These are phyloP conservation scores for Saccharomycopsis selenospora DNA, from an alignment of 805 yeast species.

Conservation along the genomic window DNA sequence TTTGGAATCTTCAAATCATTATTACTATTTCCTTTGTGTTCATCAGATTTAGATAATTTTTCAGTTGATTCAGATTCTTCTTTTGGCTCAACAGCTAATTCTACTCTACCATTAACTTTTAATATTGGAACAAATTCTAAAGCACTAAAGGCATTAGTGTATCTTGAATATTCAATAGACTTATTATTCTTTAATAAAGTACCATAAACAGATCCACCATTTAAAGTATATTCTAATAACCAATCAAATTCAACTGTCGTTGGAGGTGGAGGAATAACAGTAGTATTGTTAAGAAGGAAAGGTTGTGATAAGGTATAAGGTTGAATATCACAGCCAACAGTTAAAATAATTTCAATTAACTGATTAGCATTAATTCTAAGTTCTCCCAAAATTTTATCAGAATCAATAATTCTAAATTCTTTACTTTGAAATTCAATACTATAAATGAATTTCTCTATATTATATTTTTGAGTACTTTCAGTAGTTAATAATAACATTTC, in stretches of 20 bases:
- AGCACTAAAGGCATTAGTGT: conserved; percentile 62
- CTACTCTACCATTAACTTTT: conserved; percentile 60
- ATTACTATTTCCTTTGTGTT: conserved; percentile 9
- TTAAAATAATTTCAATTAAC: conserved; percentile 66
- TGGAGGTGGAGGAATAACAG: conserved; percentile 3
- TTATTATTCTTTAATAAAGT: conserved; percentile 41
- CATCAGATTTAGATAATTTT: conserved; percentile 15
- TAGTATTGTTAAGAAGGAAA: conserved; percentile 7
- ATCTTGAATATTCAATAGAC: conserved; percentile 40
- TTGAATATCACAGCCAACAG: conserved; percentile 73
- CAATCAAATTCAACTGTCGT: conserved; percentile 21
- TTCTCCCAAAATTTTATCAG: conserved; percentile 49
- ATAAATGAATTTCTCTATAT: conserved; percentile 63
- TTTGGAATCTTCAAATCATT: conserved; percentile 43
- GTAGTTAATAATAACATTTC: conserved; percentile 55
- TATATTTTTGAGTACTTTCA: conserved; percentile 19
- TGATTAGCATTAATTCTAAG: conserved; percentile 56
- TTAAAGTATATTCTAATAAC: conserved; percentile 21
- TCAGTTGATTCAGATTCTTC: conserved; percentile 20
- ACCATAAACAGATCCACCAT: conserved; percentile 42
- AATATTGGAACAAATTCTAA: conserved; percentile 69
- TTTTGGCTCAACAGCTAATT: conserved; percentile 42
- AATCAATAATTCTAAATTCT: conserved; percentile 63
- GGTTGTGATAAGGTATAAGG: conserved; percentile 46
- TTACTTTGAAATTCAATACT: conserved; percentile 60